Percentiles rank a stretch among this genome's conserved stretches.
Conservation (phyloP, 2,329 filamentous ascomycete genomes). For the Huntiella decipiens region DNA sequence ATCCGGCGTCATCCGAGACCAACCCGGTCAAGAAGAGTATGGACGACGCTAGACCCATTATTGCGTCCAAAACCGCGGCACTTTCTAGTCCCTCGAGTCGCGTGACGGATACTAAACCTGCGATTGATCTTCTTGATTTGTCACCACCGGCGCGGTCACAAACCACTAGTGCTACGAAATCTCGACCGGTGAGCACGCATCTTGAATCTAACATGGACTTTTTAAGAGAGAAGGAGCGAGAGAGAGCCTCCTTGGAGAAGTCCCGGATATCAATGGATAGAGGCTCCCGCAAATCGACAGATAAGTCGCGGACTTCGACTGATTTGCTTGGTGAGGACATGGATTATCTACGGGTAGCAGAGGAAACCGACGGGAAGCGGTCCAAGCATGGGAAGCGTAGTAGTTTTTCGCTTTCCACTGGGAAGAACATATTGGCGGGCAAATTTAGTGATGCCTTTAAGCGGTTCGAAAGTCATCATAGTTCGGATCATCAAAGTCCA, state of each 20-base stretch:
- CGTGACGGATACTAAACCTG: slow-evolving; percentile 40
- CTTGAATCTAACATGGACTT: slow-evolving; percentile 70
- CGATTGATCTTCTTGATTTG: slow-evolving; percentile 39
- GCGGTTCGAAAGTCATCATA: slow-evolving; percentile 51
- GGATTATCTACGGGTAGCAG: slow-evolving; percentile 62
- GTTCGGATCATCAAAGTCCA: slow-evolving; percentile 14
- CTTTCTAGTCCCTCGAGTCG: slow-evolving; percentile 17
- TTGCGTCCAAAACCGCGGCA: slow-evolving; percentile 3
- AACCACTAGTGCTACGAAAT: slow-evolving; percentile 21
- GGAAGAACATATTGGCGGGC: slow-evolving; percentile 67
- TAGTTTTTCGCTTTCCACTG: slow-evolving; percentile 53
- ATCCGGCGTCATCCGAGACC: slow-evolving; percentile 17
- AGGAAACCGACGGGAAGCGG: slow-evolving; percentile 40
- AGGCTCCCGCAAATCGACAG: slow-evolving; percentile 8
- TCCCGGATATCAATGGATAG: slow-evolving; percentile 8
- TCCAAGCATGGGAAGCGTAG: slow-evolving; percentile 50
- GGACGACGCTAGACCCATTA: slow-evolving; percentile 4
- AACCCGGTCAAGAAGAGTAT: not conserved
- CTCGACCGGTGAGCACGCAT: slow-evolving; percentile 64
- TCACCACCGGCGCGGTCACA: slow-evolving; percentile 25
- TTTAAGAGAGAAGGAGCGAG: slow-evolving; percentile 52
- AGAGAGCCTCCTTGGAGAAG: slow-evolving; percentile 9
- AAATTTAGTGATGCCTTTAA: slow-evolving; percentile 91
- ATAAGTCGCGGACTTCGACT: slow-evolving; percentile 7
- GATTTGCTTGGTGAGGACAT: slow-evolving; percentile 22